Evolutionary conservation across 2,329 filamentous ascomycete species (phyloP).

Genomic region (Chaetomium globosum): DNA sequence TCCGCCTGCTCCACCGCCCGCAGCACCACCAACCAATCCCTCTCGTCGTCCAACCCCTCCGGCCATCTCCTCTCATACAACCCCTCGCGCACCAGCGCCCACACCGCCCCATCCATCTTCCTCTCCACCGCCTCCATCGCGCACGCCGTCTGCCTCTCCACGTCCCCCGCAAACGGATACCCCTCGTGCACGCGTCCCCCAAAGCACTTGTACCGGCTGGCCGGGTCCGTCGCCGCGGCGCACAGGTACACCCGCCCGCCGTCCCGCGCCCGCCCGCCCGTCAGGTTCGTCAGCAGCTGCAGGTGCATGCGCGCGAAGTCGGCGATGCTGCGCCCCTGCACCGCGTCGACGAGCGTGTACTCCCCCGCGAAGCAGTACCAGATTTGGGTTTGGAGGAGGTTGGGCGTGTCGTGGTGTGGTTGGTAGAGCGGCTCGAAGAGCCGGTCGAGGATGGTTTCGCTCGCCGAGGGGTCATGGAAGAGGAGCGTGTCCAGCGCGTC

Average conservation of each 20-base stretch:
- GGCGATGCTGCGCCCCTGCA: not conserved
- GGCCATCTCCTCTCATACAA: not conserved
- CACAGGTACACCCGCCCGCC: too few species aligned
- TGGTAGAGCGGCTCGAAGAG: not conserved
- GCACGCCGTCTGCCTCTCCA: not conserved
- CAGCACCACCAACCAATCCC: not conserved
- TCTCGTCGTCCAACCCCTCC: not conserved
- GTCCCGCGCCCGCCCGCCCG: too few species aligned
- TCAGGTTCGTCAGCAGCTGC: not conserved
- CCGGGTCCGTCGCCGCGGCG: too few species aligned
- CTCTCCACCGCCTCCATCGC: not conserved
- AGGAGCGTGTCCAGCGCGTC: not conserved
- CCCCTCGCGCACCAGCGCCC: not conserved
- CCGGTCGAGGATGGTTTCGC: not conserved
- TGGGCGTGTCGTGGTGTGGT: not conserved
- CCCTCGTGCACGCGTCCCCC: not conserved
- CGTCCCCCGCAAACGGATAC: not conserved
- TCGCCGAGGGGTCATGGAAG: not conserved
- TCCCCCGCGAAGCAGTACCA: not conserved
- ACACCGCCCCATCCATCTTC: not conserved
- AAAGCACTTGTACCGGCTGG: not conserved
- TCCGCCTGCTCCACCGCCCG: not conserved
- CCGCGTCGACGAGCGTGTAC: not conserved
- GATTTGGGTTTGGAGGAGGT: not conserved
- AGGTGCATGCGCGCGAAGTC: not conserved